These are phyloP conservation scores for Arabidopsis lyrata DNA, from an alignment of 441 rosid species.

Conservation along the genomic window DNA sequence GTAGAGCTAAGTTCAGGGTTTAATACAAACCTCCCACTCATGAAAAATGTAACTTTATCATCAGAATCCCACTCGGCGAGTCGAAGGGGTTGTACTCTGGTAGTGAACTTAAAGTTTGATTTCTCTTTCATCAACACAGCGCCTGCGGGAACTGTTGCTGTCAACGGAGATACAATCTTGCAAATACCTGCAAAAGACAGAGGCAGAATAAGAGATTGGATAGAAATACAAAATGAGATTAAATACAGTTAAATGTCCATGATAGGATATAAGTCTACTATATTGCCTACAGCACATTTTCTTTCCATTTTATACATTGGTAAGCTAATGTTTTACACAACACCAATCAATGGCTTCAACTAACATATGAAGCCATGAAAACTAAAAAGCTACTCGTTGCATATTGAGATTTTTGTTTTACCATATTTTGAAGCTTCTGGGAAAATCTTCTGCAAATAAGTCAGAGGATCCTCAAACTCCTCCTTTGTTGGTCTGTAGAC, in stretches of 20 bases:
- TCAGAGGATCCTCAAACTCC: conserved; percentile 97
- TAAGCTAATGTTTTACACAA: conserved; percentile 1
- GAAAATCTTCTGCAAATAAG: conserved; percentile 88
- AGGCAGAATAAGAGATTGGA: conserved; percentile 8
- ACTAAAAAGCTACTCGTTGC: background rate
- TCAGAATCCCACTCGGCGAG: conserved; percentile 97
- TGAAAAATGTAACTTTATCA: conserved; percentile 94
- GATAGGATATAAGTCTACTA: background rate
- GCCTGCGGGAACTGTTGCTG: conserved; percentile 94
- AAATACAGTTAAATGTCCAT: background rate
- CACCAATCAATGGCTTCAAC: conserved; percentile 2
- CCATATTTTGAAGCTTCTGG: conserved; percentile 98
- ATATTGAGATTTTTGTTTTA: conserved; percentile 41
- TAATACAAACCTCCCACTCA: conserved; percentile 92
- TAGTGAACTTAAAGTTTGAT: conserved; percentile 92
- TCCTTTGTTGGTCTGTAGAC: conserved; percentile 92
- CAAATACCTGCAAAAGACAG: conserved; percentile 72
- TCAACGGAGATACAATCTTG: conserved; percentile 90
- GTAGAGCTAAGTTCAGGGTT: conserved; percentile 22
- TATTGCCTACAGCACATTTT: background rate
- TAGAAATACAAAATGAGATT: background rate
- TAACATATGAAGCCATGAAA: conserved; percentile 18
- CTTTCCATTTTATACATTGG: background rate
- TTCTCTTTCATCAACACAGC: conserved; percentile 88
- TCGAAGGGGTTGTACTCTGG: conserved; percentile 99